A percentile compares a stretch with the other conserved stretches of the same genome.
These are phyloP conservation scores for Teratosphaeria epicoccoides DNA, from an alignment of 2,329 filamentous ascomycete genomes.

Conservation along the genomic window DNA sequence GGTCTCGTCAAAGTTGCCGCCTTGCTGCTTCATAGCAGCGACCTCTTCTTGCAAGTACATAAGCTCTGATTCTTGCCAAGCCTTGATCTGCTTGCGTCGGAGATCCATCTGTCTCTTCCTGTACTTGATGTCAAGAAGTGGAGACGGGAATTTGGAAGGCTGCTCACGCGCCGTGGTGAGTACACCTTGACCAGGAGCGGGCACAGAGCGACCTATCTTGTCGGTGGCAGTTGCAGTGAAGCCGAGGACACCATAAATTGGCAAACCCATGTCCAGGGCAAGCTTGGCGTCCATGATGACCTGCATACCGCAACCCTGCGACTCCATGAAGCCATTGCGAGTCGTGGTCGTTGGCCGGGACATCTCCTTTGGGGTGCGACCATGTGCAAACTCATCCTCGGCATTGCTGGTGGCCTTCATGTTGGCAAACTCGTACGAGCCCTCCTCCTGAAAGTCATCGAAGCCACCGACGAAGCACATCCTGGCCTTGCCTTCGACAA, in stretches of 20 bases:
- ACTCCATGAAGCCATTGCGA: slow-evolving; percentile 97
- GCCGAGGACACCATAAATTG: slow-evolving; percentile 89
- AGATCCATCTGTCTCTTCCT: slow-evolving; percentile 88
- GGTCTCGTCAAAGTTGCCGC: slow-evolving; percentile 61
- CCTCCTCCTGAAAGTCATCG: slow-evolving; percentile 98
- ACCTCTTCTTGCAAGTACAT: slow-evolving; percentile 89
- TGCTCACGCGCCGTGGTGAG: slow-evolving; percentile 90
- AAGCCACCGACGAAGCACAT: slow-evolving; percentile 98
- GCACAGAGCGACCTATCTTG: slow-evolving; percentile 97
- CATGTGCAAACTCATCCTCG: slow-evolving; percentile 89
- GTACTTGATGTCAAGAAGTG: slow-evolving; percentile 95
- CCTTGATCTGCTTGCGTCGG: slow-evolving; percentile 85
- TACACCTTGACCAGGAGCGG: slow-evolving; percentile 92
- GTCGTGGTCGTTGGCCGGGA: slow-evolving; percentile 95
- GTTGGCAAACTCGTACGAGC: slow-evolving; percentile 98
- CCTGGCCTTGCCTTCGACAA: slow-evolving; percentile 94
- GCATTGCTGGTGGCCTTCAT: slow-evolving; percentile 99
- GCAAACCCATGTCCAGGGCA: slow-evolving; percentile 95
- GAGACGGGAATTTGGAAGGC: slow-evolving; percentile 83
- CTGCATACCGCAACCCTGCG: slow-evolving; percentile 95
- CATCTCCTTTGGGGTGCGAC: slow-evolving; percentile 93
- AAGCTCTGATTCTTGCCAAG: slow-evolving; percentile 91
- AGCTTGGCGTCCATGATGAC: slow-evolving; percentile 96
- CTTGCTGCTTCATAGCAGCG: slow-evolving; percentile 79
- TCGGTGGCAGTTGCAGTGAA: slow-evolving; percentile 94